Percentiles rank a stretch among this genome's conserved stretches.
Evolutionary conservation across 495 filamentous ascomycete species (phyloP).

Genomic region (Penicillium coffeae): DNA sequence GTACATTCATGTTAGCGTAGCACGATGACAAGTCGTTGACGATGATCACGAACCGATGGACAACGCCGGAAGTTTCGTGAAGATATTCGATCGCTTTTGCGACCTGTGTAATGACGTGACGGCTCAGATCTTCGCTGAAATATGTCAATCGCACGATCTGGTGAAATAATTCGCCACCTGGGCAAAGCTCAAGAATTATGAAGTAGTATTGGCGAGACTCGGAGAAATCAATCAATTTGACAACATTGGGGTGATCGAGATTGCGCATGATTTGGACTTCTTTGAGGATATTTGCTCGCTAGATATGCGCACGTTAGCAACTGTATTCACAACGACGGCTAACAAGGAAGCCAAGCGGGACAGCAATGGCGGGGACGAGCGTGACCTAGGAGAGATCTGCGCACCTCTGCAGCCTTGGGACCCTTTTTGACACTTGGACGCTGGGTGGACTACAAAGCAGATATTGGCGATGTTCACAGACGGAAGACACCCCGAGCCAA

Average conservation of each 20-base stretch:
- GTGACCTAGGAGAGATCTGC: slow-evolving; percentile 45
- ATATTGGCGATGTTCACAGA: slow-evolving; percentile 32
- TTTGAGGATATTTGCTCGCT: slow-evolving; percentile 98
- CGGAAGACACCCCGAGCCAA: slow-evolving; percentile 5
- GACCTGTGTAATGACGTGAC: slow-evolving; percentile 92
- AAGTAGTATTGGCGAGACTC: slow-evolving; percentile 96
- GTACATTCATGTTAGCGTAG: slow-evolving; percentile 15
- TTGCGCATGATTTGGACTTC: slow-evolving; percentile 99
- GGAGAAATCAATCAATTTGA: slow-evolving; percentile 87
- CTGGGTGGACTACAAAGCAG: slow-evolving; percentile 57
- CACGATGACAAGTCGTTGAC: slow-evolving; percentile 13
- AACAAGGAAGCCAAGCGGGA: not conserved
- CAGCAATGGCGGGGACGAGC: slow-evolving; percentile 9
- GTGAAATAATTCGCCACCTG: slow-evolving; percentile 95
- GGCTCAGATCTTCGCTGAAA: slow-evolving; percentile 91
- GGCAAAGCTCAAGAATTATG: slow-evolving; percentile 91
- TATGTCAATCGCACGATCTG: slow-evolving; percentile 98
- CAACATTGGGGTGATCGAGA: slow-evolving; percentile 91
- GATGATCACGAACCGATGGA: slow-evolving; percentile 76
- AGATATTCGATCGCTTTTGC: slow-evolving; percentile 91
- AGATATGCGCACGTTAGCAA: slow-evolving; percentile 56
- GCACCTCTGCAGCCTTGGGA: slow-evolving; percentile 96
- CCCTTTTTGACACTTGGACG: slow-evolving; percentile 94
- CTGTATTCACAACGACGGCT: not conserved
- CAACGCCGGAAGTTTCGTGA: slow-evolving; percentile 90